phyloP scores from a whole-genome alignment of 148 eudicot genomes.

The Cornus florida region DNA sequence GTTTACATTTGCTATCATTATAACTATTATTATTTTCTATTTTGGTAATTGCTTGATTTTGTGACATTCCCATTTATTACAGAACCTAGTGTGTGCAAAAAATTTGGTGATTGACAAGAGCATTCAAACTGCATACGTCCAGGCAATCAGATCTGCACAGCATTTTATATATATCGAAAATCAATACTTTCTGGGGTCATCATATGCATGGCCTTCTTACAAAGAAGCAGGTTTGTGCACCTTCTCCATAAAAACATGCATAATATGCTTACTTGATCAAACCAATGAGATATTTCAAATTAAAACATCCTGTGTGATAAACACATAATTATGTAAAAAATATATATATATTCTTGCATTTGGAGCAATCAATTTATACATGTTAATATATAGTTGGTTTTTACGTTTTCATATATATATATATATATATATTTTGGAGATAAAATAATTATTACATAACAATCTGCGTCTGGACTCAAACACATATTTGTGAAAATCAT shows the following conservation, averaged over 20 bases:
- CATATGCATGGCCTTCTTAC: slow-evolving; percentile 57
- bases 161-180: slow-evolving; percentile 57
- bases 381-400: too few species aligned
- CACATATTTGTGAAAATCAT: too few species aligned
- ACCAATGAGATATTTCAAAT: neutral
- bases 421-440: neutral
- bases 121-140: slow-evolving; percentile 52
- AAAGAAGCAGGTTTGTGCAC: slow-evolving; percentile 39
- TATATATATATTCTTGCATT: neutral
- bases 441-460: neutral
- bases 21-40: neutral
- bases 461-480: too few species aligned
- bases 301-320: neutral
- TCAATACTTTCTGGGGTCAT: slow-evolving; percentile 58
- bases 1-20: neutral
- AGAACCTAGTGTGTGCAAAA: slow-evolving; percentile 51
- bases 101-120: slow-evolving; percentile 48
- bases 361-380: neutral
- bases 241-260: neutral
- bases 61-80: slow-evolving; percentile 19
- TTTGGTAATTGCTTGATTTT: neutral
- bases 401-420: too few species aligned
- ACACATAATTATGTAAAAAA: neutral
- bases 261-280: neutral
- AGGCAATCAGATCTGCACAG: slow-evolving; percentile 54